A percentile compares a stretch with the other conserved stretches of the same genome.
Evolutionary conservation across 2,329 filamentous ascomycete species (phyloP).

Genomic region (Hypocreales sp.): DNA sequence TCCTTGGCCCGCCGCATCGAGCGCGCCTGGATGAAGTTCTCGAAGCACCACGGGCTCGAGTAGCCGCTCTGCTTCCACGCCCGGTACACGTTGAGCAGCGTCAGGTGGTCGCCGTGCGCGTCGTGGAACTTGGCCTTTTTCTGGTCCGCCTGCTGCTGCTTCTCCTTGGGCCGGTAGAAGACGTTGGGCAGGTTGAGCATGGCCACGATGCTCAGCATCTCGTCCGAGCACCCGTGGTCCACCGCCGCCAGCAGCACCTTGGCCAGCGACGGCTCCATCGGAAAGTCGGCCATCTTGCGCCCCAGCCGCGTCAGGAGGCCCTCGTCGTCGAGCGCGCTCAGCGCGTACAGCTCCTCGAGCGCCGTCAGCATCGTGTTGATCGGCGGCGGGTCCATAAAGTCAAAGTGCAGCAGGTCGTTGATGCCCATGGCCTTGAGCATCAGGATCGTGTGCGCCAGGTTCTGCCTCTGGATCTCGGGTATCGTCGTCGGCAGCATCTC

Average conservation of each 20-base stretch:
- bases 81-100: conserved; percentile 91
- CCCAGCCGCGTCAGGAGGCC: conserved; percentile 82
- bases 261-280: conserved; percentile 86
- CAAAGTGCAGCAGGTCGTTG: conserved; percentile 91
- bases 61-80: conserved; percentile 81
- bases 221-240: conserved; percentile 79
- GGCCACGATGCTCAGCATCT: conserved; percentile 84
- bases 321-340: conserved; percentile 88
- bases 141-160: conserved; percentile 89
- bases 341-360: conserved; percentile 83
- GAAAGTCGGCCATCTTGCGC: conserved; percentile 96
- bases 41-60: conserved; percentile 84
- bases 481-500: conserved; percentile 96
- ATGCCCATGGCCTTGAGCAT: conserved; percentile 99
- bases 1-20: conserved; percentile 82
- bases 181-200: conserved; percentile 81
- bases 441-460: conserved; percentile 80
- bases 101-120: conserved; percentile 84
- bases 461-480: conserved; percentile 91
- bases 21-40: conserved; percentile 92
- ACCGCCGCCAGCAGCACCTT: conserved; percentile 84
- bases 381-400: conserved; percentile 97
- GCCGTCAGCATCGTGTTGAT: conserved; percentile 97
- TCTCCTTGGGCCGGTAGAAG: conserved; percentile 95
- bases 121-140: conserved; percentile 98